Base-by-base conservation (phyloP, 2,329 filamentous ascomycete species). In the Didymella segeticola region DNA sequence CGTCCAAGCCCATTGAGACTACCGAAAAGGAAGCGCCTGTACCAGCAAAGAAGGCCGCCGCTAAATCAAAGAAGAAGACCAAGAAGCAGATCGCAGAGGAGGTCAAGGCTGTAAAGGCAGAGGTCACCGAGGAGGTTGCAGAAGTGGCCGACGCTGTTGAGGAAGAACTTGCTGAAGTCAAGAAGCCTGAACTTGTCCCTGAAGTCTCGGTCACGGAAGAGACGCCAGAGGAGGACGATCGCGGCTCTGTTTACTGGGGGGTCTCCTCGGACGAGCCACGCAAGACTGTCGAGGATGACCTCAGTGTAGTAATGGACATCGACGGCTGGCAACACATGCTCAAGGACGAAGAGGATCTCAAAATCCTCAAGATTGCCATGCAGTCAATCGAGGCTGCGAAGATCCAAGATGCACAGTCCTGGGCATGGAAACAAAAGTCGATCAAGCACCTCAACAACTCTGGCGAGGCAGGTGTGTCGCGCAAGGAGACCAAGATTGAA, bases 31-130 rank as follows among this genome's bases (percentile, higher is more conserved):
- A 66, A 25, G 55, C 62, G 23, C 61, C 58, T 37, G 55, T 55
- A 30, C 60, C 66, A 14, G 52, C 62, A 37, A 71, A 72, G 63
- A 74, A 74, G 48, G 68, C 75, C 54, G 70, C 83, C 62, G 67
- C 75, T 1, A 83, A 85, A 71, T 85, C 82, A 4, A 90, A 90
- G 79, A 91, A 85, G 78, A 91, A 90, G 74, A 84, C 88, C 0
- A 93, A 92, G 80, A 92, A 90, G 72, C 87, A 92, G 67, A 72
- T 90, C 2, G 83, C 89, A 38, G 86, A 89, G 67, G 70, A 76
- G 55, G 69, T 70, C 9, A 73, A 77, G 62, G 66, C 68, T 47
- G 66, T 67, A 3, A 68, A 75, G 51, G 60, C 67, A 23, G 69
- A 75, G 25, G 56, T 69, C 19, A 64, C 81, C 15, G 80, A 85